phyloP scores from a whole-genome alignment of 179 eudicot species.

The Amaranthus tricolor region DNA sequence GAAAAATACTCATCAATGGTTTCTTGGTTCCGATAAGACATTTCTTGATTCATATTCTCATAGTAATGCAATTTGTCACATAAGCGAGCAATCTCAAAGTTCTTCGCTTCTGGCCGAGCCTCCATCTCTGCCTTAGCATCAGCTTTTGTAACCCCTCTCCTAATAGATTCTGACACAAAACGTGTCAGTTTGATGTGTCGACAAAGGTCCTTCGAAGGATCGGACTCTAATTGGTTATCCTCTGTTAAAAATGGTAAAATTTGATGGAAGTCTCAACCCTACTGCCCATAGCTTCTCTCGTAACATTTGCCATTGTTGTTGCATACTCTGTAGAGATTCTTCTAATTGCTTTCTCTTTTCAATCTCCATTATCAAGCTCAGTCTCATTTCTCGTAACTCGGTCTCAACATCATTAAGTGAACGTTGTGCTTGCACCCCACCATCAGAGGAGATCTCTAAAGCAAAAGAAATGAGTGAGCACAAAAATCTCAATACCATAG shows the following conservation, averaged over 20 bases:
- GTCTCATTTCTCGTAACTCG: constrained; percentile 75
- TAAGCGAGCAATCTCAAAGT: constrained; percentile 84
- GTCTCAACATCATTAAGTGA: constrained; percentile 51
- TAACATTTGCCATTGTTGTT: constrained; percentile 56
- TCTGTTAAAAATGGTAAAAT: constrained; percentile 38
- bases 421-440: constrained; percentile 47
- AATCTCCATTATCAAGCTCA: constrained; percentile 75
- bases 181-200: constrained; percentile 63
- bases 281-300: constrained; percentile 52
- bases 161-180: constrained; percentile 69
- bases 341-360: constrained; percentile 90
- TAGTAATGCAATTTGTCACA: constrained; percentile 80
- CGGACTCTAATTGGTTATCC: constrained; percentile 35
- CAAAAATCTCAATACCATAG: constrained; percentile 6
- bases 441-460: constrained; percentile 77
- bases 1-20: constrained; percentile 60
- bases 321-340: constrained; percentile 53
- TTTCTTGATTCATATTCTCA: constrained; percentile 86
- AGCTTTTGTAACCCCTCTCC: constrained; percentile 71
- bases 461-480: constrained; percentile 14
- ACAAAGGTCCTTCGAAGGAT: constrained; percentile 55
- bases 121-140: constrained; percentile 82
- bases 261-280: constrained; percentile 65
- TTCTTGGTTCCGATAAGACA: constrained; percentile 99
- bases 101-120: constrained; percentile 64